phyloP scores from a whole-genome alignment of 208 protist species.

The Trypanosoma lewisi region DNA sequence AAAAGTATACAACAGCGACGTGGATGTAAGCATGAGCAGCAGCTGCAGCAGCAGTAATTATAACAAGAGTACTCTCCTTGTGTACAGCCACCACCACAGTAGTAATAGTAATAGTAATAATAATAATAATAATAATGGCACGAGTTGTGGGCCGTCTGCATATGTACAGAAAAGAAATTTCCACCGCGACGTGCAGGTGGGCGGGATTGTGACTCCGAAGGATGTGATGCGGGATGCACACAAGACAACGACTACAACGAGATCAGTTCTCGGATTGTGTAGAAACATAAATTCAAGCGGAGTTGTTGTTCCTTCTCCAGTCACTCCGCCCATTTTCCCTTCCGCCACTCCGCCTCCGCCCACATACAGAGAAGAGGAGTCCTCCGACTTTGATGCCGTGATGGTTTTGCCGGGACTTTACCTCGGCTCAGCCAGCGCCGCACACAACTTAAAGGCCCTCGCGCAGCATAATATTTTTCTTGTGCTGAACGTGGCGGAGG shows the following conservation, averaged over 20 bases:
- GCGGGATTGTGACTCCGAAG: not conserved
- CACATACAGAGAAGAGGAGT: not conserved
- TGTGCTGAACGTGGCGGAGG: conserved; percentile 65
- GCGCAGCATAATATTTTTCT: conserved; percentile 44
- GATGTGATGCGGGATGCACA: not conserved
- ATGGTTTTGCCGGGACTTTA: conserved; percentile 71
- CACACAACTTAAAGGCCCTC: conserved; percentile 37
- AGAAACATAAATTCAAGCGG: not conserved
- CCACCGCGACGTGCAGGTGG: not conserved
- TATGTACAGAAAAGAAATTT: not conserved
- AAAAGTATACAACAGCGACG: not conserved
- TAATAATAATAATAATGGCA: not conserved
- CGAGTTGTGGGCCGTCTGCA: not conserved
- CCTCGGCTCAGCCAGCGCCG: conserved; percentile 55
- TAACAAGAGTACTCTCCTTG: not conserved
- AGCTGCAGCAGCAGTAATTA: not conserved
- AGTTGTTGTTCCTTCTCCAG: not conserved
- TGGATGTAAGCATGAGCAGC: not conserved
- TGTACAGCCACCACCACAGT: not conserved
- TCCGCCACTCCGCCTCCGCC: too few relatives aligned
- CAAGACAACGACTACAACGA: too few relatives aligned
- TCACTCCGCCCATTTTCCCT: not conserved
- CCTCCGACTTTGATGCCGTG: conserved; percentile 36
- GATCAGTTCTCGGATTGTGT: too few relatives aligned
- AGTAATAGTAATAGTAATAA: not conserved